phyloP scores from a whole-genome alignment of 305 asterid genomes.

The Caryopteris hybrid region DNA sequence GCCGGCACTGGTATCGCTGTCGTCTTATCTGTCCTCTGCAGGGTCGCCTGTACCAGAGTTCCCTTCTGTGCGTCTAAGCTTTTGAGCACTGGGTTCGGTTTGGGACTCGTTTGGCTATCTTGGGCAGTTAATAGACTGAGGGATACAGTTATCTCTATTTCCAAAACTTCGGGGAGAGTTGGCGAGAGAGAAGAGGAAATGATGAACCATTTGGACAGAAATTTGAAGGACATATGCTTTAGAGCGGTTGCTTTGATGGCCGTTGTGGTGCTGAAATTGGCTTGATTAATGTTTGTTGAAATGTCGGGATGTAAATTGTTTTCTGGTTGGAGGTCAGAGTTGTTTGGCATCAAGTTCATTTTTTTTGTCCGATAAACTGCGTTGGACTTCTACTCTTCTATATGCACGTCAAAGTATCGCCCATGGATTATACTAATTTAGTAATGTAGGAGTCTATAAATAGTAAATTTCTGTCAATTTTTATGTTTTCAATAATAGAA shows the following conservation, averaged over 20 bases:
- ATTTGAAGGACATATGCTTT: constrained; percentile 59
- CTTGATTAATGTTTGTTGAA: constrained; percentile 22
- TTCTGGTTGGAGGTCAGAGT: no score
- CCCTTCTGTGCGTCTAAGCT: constrained; percentile 58
- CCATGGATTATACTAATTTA: no score
- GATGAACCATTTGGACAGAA: constrained; percentile 53
- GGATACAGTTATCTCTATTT: constrained; percentile 55
- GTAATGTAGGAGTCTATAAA: no score
- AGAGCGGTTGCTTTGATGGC: constrained; percentile 62
- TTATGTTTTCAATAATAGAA: no score
- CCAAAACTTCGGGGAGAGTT: constrained; percentile 40
- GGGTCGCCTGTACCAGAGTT: constrained; percentile 49
- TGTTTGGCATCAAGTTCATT: no score
- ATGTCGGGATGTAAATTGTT: background rate
- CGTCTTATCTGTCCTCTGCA: constrained; percentile 55
- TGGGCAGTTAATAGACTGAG: constrained; percentile 76
- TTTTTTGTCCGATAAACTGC: no score
- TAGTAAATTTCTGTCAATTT: no score
- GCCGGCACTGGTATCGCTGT: constrained; percentile 95
- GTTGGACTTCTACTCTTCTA: no score
- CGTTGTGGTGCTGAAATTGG: constrained; percentile 55
- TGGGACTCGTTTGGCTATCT: constrained; percentile 88
- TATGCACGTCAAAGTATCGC: no score
- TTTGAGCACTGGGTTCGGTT: constrained; percentile 69
- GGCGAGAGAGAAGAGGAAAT: constrained; percentile 50